phyloP scores from a whole-genome alignment of 2,329 filamentous ascomycete species.

The Aspergillus arachidicola region DNA sequence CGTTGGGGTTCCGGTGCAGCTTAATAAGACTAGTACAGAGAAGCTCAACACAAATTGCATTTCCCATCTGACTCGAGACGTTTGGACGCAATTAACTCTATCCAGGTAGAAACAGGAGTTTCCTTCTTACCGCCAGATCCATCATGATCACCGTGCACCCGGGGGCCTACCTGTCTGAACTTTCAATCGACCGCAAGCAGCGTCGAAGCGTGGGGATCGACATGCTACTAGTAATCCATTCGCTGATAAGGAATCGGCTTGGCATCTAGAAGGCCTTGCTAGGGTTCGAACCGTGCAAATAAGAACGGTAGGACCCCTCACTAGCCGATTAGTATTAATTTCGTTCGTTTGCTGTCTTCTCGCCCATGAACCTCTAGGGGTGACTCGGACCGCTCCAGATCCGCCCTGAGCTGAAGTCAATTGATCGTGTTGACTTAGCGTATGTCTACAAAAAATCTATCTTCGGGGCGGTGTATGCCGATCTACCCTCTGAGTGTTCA shows the following conservation, averaged over 20 bases:
- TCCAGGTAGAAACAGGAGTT: background rate
- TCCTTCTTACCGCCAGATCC: background rate
- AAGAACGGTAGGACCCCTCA: background rate
- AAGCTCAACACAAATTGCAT: background rate
- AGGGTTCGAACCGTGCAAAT: background rate
- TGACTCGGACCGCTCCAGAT: background rate
- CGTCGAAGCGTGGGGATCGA: background rate
- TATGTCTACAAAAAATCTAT: background rate
- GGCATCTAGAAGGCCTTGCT: background rate
- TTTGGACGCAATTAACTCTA: background rate
- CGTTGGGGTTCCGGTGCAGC: constrained; percentile 1
- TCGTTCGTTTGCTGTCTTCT: background rate
- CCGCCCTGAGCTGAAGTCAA: background rate
- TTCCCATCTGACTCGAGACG: background rate
- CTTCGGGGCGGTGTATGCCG: too few relatives aligned
- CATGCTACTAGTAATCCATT: background rate
- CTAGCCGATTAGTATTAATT: background rate
- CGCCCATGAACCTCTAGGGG: background rate
- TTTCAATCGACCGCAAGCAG: background rate
- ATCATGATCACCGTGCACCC: background rate
- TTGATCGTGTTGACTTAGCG: background rate
- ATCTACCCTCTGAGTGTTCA: background rate
- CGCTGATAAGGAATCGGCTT: background rate
- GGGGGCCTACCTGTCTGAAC: background rate
- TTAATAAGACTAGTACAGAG: background rate